These are phyloP conservation scores for Huntiella savannae DNA, from an alignment of 2,329 filamentous ascomycete species.

Conservation along the genomic window DNA sequence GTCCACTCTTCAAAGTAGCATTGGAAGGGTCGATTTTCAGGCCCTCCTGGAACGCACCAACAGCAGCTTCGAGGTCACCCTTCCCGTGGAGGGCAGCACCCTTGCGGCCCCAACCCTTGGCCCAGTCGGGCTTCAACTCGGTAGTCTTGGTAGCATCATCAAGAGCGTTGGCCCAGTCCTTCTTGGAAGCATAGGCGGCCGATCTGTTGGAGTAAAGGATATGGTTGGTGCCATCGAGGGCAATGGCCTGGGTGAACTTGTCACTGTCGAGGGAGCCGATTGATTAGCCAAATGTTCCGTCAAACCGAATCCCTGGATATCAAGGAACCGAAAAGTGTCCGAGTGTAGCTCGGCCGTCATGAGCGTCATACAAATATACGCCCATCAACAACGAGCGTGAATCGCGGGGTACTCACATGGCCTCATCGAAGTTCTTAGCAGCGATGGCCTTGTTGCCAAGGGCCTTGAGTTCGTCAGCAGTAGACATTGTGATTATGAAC, in stretches of 20 bases:
- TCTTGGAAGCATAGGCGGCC: conserved; percentile 70
- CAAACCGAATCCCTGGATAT: neutral
- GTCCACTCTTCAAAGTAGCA: conserved; percentile 75
- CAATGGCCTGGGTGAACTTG: conserved; percentile 88
- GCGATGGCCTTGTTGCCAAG: conserved; percentile 97
- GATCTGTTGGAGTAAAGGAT: conserved; percentile 97
- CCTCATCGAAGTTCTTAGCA: conserved; percentile 89
- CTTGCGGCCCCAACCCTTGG: conserved; percentile 89
- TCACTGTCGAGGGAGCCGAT: conserved; percentile 34
- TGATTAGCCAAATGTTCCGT: neutral
- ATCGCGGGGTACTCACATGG: conserved; percentile 48
- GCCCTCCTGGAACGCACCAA: conserved; percentile 86
- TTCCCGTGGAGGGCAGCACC: conserved; percentile 77
- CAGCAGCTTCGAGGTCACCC: conserved; percentile 66
- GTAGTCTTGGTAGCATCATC: conserved; percentile 86
- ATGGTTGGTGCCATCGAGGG: conserved; percentile 72
- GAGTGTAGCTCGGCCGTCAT: no score
- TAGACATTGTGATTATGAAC: conserved; percentile 27
- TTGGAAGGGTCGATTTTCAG: conserved; percentile 83
- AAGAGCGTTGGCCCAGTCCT: conserved; percentile 67
- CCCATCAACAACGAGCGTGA: neutral
- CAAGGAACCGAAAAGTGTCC: neutral
- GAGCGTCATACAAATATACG: no score
- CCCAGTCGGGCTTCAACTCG: conserved; percentile 92
- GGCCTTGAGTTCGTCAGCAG: conserved; percentile 71